Conservation (phyloP, 306 rosid genomes). For the Cicer pinnatifidum region DNA sequence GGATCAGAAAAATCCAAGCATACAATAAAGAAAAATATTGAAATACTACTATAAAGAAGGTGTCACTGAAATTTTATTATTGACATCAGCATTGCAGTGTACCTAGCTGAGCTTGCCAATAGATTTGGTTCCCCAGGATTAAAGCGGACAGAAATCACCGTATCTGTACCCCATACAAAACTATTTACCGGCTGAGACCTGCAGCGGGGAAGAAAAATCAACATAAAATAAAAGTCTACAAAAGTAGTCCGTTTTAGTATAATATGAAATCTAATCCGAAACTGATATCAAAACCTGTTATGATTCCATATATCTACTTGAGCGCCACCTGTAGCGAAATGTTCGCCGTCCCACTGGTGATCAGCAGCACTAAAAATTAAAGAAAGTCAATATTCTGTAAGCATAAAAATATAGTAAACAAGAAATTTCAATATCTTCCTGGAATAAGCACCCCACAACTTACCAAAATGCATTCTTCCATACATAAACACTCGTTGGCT, state of each 20-base stretch:
- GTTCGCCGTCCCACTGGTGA: slow-evolving; percentile 87
- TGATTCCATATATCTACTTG: slow-evolving; percentile 91
- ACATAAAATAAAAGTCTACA: slow-evolving; percentile 35
- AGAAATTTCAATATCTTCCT: slow-evolving; percentile 21
- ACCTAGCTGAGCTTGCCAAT: slow-evolving; percentile 84
- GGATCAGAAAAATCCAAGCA: background rate
- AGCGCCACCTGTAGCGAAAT: slow-evolving; percentile 93
- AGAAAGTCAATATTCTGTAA: background rate
- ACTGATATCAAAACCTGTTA: slow-evolving; percentile 65
- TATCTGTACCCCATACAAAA: slow-evolving; percentile 80
- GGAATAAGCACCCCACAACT: slow-evolving; percentile 44
- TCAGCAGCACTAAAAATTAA: slow-evolving; percentile 74
- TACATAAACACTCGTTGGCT: slow-evolving; percentile 73
- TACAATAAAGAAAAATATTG: background rate
- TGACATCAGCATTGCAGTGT: slow-evolving; percentile 17
- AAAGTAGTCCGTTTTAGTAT: background rate
- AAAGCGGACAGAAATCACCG: slow-evolving; percentile 77
- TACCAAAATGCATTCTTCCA: slow-evolving; percentile 90
- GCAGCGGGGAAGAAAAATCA: slow-evolving; percentile 36
- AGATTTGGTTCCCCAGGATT: slow-evolving; percentile 83
- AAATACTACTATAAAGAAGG: background rate
- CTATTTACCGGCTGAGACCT: slow-evolving; percentile 82
- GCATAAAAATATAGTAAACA: slow-evolving; percentile 14
- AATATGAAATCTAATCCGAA: slow-evolving; percentile 24
- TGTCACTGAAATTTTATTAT: background rate